Conservation (phyloP, 768 basidiomycete species). For the Leccinum truebloodii region DNA sequence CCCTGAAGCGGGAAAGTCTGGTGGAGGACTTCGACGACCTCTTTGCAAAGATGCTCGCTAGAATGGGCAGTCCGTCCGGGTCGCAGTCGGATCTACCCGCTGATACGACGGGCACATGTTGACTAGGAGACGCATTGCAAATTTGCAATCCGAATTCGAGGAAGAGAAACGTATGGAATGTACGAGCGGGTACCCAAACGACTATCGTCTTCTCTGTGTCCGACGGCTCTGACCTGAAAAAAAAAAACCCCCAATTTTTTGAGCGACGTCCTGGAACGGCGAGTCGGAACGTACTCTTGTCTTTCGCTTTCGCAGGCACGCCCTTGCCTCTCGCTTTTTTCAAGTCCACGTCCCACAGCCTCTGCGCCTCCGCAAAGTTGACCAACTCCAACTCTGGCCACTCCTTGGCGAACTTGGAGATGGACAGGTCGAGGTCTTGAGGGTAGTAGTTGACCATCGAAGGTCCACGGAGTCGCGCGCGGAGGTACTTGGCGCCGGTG, state of each 20-base stretch:
- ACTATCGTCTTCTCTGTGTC: conserved; percentile 44
- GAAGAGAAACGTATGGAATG: background rate
- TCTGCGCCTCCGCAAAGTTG: conserved; percentile 66
- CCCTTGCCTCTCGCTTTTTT: conserved; percentile 79
- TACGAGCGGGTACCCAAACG: background rate
- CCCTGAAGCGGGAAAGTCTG: too few species aligned
- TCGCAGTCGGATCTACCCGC: too few species aligned
- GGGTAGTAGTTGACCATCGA: conserved; percentile 58
- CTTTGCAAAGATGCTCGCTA: conserved; percentile 17
- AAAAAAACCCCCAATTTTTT: background rate
- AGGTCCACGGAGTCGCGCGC: conserved; percentile 77
- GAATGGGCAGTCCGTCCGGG: too few species aligned
- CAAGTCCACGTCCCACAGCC: conserved; percentile 66
- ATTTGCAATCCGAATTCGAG: background rate
- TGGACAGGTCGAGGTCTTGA: conserved; percentile 51
- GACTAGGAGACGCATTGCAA: too few species aligned
- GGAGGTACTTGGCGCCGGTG: conserved; percentile 91
- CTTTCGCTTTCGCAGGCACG: conserved; percentile 77
- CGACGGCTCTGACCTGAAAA: conserved; percentile 53
- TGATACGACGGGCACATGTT: too few species aligned
- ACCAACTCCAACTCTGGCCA: conserved; percentile 61
- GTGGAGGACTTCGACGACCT: too few species aligned
- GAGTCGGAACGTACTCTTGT: conserved; percentile 48
- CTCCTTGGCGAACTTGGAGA: conserved; percentile 50
- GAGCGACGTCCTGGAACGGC: background rate